Base-by-base conservation (phyloP, 192 early-diverging fungal genomes). In the Phycomyces blakesleeanus region DNA sequence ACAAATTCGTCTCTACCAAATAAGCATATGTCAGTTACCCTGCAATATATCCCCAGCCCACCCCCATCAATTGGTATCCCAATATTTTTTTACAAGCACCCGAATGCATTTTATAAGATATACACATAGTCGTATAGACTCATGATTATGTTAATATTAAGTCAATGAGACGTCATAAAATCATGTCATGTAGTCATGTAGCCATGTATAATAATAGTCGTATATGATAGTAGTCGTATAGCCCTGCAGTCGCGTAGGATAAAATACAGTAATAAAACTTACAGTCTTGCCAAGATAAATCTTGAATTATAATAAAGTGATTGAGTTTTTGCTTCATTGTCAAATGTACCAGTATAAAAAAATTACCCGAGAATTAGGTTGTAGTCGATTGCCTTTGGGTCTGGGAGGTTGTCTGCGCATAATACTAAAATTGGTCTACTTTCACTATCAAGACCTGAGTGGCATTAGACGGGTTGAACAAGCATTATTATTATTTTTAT, bases 331-430 rank as follows among this genome's bases (percentile, higher is more conserved):
- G 10, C 15, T 39, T 53, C 25, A 16, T 24, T 42, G 20, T 20
- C 21, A 37, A 49, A 44, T 29, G 18, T 24, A 22, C 0, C 40
- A 52, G 41, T 70, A 12, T 38, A 59, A 5, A 27, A 27, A 1
- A 59, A 64, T 51, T 76, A 91, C 91, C 81, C 83, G 24, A 94
- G 76, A 69, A 97, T 84, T 29, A 82, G 69, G 78, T 97, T 91
- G 61, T 97, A 95, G 75, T 93, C 80, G 11, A 89, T 84, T 12
- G 79, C 76, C 27, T 76, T 69, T n/a, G 93, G 93, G 71, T 93
- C 84, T n/a, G 92, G 95, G 27, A 97, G 75, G 34, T 89, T 85
- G 76, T 92, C 91, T 20, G 92, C 89, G 62, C 89, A 85, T 58
- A 97, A 78, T 29, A 86, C 86, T 37, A 95, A 77, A 66, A 97